These are phyloP conservation scores for Salvia rosmarinus DNA, from an alignment of 257 asterid genomes.

Conservation along the genomic window DNA sequence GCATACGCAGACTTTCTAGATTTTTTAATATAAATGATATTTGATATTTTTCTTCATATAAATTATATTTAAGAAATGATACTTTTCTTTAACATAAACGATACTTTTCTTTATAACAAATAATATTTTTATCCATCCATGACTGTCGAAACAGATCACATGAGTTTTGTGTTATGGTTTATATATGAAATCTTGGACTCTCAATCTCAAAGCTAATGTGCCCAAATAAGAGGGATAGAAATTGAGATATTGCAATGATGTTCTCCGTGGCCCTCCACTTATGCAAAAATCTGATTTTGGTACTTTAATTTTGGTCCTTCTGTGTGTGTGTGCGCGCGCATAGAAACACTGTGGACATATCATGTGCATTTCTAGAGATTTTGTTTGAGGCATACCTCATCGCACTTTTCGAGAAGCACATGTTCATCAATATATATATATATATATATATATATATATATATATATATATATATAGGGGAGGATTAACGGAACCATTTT, in stretches of 20 bases:
- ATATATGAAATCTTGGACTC: not conserved
- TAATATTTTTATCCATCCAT: too few relatives aligned
- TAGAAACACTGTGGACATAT: conserved; percentile 30
- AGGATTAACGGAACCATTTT: too few relatives aligned
- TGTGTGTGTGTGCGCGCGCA: conserved; percentile 26
- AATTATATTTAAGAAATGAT: too few relatives aligned
- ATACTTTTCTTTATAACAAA: too few relatives aligned
- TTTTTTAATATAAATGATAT: too few relatives aligned
- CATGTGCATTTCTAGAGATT: conserved; percentile 48
- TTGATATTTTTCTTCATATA: too few relatives aligned
- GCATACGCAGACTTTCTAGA: too few relatives aligned
- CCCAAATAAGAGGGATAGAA: not conserved
- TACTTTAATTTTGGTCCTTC: conserved; percentile 48
- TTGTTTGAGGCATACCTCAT: conserved; percentile 31
- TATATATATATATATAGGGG: too few relatives aligned
- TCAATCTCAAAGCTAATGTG: not conserved
- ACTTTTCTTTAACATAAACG: too few relatives aligned
- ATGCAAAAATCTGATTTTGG: conserved; percentile 34
- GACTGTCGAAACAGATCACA: too few relatives aligned
- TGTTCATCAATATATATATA: not conserved
- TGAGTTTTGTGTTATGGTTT: too few relatives aligned
- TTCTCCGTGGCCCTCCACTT: conserved; percentile 39
- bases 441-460: too few relatives aligned
- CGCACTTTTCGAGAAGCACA: conserved; percentile 23
- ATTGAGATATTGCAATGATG: conserved; percentile 44